Conservation (phyloP, 2,329 filamentous ascomycete genomes). For the Gyromitra esculenta region DNA sequence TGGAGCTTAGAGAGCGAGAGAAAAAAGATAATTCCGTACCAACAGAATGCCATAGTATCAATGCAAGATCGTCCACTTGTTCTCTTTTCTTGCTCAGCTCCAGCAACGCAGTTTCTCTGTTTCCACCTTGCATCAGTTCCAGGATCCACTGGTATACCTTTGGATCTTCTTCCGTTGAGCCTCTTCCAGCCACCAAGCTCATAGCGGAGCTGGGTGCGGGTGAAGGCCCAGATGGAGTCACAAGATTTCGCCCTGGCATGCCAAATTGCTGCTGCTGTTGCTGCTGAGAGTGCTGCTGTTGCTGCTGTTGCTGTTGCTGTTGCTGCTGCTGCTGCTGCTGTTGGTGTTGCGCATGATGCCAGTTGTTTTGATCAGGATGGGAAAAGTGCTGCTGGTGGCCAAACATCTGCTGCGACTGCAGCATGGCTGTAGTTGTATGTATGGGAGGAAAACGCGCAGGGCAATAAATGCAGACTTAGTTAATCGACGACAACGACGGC, state of each 20-base stretch:
- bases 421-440: conserved; percentile 41
- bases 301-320: conserved; percentile 50
- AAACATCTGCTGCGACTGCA: conserved; percentile 56
- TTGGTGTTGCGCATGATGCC: conserved; percentile 50
- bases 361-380: conserved; percentile 52
- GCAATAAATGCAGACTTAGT: conserved; percentile 17
- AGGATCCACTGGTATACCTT: conserved; percentile 58
- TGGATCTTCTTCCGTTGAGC: conserved; percentile 56
- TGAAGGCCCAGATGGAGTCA: conserved; percentile 50
- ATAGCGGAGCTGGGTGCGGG: conserved; percentile 60
- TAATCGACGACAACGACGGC: neutral
- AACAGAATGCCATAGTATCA: conserved; percentile 98
- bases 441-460: neutral
- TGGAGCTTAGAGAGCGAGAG: neutral
- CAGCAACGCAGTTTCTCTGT: conserved; percentile 87
- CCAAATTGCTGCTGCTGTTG: conserved; percentile 54
- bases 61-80: conserved; percentile 92
- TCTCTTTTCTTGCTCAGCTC: conserved; percentile 99
- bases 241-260: conserved; percentile 46
- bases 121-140: conserved; percentile 61
- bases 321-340: conserved; percentile 49
- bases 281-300: conserved; percentile 56
- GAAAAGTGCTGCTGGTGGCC: conserved; percentile 56
- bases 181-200: conserved; percentile 52
- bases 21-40: conserved; percentile 68